Evolutionary conservation across 148 eudicot genomes (phyloP).

Genomic region (Rhododendron ferrugineum): DNA sequence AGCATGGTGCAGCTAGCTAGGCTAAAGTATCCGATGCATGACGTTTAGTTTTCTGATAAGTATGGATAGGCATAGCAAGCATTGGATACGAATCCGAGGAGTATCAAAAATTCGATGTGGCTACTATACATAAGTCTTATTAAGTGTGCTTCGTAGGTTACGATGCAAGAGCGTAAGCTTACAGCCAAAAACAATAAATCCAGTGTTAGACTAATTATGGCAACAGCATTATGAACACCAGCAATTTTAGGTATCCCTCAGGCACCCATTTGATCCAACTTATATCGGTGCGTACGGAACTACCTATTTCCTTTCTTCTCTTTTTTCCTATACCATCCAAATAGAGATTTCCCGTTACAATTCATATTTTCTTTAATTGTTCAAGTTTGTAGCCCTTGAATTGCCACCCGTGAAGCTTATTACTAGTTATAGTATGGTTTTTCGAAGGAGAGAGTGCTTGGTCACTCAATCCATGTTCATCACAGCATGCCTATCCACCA

Average conservation of each 20-base stretch:
- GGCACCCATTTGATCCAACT: background rate
- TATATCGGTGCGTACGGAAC: background rate
- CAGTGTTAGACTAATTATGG: background rate
- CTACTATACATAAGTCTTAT: background rate
- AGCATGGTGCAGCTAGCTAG: background rate
- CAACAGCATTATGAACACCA: background rate
- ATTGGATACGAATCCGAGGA: background rate
- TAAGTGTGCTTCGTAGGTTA: background rate
- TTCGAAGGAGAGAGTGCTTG: conserved; percentile 81
- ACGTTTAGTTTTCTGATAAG: background rate
- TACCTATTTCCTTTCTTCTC: background rate
- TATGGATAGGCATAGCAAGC: background rate
- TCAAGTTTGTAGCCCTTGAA: background rate
- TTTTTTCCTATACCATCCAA: background rate
- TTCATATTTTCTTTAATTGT: background rate
- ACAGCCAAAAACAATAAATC: no score
- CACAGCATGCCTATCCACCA: conserved; percentile 77
- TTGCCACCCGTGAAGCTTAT: background rate
- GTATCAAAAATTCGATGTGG: no score
- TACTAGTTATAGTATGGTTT: conserved; percentile 30
- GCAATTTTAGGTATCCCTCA: background rate
- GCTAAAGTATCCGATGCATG: background rate
- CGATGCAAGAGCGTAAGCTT: background rate
- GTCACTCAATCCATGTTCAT: conserved; percentile 61
- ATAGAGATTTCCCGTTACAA: background rate